Conservation (phyloP, 2,329 filamentous ascomycete genomes). For the Xylariaceae sp. region DNA sequence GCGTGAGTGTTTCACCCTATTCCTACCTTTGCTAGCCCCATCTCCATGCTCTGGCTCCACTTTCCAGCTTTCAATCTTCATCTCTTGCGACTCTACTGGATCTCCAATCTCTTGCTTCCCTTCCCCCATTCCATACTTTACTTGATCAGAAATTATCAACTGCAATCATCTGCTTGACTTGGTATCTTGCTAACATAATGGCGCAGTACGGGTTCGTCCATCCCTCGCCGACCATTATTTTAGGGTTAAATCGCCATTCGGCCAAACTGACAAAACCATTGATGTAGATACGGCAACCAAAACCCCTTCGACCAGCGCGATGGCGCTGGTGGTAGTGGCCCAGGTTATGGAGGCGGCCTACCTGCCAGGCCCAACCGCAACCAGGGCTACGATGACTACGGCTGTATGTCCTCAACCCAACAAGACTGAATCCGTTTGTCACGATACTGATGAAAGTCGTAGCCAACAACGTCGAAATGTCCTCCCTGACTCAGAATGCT, state of each 20-base stretch:
- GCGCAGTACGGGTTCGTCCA: constrained; percentile 52
- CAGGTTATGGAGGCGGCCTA: constrained; percentile 31
- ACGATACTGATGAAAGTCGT: constrained; percentile 12
- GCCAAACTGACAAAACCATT: constrained; percentile 26
- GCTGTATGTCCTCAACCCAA: constrained; percentile 31
- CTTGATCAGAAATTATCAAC: neutral
- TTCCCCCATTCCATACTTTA: neutral
- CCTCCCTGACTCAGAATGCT: constrained; percentile 53
- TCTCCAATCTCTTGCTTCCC: neutral
- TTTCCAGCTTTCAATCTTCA: neutral
- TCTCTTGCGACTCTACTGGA: neutral
- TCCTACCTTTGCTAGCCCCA: constrained; percentile 24
- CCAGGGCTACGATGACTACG: constrained; percentile 27
- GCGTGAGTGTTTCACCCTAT: constrained; percentile 43
- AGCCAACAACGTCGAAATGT: constrained; percentile 65
- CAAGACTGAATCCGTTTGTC: neutral
- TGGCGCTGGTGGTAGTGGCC: constrained; percentile 28
- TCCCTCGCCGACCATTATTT: constrained; percentile 8
- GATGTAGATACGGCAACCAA: constrained; percentile 48
- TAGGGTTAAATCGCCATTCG: constrained; percentile 5
- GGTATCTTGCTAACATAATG: constrained; percentile 36
- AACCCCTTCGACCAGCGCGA: constrained; percentile 59
- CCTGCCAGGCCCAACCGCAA: constrained; percentile 14
- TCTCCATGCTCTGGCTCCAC: constrained; percentile 22
- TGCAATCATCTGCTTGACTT: constrained; percentile 4